phyloP scores from a whole-genome alignment of 805 yeast species.

The Vanderwaltozyma tropicalis region DNA sequence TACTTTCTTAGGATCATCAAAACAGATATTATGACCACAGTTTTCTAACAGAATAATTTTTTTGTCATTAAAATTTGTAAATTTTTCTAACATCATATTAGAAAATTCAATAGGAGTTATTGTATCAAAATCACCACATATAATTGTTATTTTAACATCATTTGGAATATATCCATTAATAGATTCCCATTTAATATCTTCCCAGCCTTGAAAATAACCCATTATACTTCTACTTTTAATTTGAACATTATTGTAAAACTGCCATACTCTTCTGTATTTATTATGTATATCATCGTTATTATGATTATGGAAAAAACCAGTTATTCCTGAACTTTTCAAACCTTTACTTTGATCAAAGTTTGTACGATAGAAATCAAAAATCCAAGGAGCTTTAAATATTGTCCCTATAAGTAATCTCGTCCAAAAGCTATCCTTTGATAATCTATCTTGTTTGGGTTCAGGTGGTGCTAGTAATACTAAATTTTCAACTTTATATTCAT shows the following conservation, averaged over 20 bases:
- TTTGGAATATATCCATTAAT: slow-evolving; percentile 1
- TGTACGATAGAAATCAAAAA: slow-evolving; percentile 22
- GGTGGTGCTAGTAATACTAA: slow-evolving; percentile 42
- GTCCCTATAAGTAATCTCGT: slow-evolving; percentile 9
- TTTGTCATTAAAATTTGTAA: slow-evolving; percentile 4
- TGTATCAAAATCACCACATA: slow-evolving; percentile 20
- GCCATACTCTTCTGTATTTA: slow-evolving; percentile 21
- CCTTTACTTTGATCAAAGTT: slow-evolving; percentile 26
- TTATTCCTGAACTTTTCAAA: slow-evolving; percentile 23
- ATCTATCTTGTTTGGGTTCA: slow-evolving; percentile 13
- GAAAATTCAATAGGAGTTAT: slow-evolving; percentile 16
- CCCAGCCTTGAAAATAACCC: slow-evolving; percentile 27
- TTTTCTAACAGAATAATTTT: slow-evolving; percentile 8
- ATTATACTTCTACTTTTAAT: slow-evolving; percentile 21
- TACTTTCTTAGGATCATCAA: slow-evolving; percentile 14
- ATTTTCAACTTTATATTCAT: slow-evolving; percentile 6
- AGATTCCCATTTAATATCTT: slow-evolving; percentile 16
- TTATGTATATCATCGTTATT: slow-evolving; percentile 2
- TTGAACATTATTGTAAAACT: slow-evolving; percentile 22
- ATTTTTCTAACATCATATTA: slow-evolving; percentile 3
- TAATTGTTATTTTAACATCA: slow-evolving; percentile 4
- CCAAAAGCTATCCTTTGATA: slow-evolving; percentile 9
- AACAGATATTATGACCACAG: slow-evolving; percentile 23
- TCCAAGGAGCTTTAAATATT: slow-evolving; percentile 14
- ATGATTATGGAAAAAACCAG: slow-evolving; percentile 16